Conservation (phyloP, 2,329 filamentous ascomycete species). For the Cryphonectria parasitica region DNA sequence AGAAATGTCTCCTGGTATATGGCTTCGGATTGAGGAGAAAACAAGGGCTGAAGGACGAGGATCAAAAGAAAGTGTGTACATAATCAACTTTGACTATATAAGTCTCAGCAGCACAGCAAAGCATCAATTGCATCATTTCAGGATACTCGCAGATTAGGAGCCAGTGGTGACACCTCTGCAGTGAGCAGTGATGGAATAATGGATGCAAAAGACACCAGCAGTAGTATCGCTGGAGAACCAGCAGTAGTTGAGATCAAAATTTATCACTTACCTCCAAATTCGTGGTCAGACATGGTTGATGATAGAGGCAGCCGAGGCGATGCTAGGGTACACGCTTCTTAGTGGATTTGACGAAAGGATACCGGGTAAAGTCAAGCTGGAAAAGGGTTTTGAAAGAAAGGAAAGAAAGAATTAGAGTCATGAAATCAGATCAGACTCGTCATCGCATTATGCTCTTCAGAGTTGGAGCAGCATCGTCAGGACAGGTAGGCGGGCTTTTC, state of each 20-base stretch:
- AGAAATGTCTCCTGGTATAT: neutral
- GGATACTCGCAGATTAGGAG: neutral
- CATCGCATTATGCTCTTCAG: constrained; percentile 21
- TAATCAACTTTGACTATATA: neutral
- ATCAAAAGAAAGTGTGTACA: too few species aligned
- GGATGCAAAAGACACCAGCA: neutral
- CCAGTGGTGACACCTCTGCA: neutral
- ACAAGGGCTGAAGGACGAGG: neutral
- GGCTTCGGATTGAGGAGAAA: neutral
- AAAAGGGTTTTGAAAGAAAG: neutral
- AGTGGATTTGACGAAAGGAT: neutral
- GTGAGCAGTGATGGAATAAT: neutral
- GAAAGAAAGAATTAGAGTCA: constrained; percentile 3
- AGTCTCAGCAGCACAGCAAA: constrained; percentile 8
- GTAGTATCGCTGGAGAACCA: neutral
- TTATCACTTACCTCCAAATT: constrained; percentile 61
- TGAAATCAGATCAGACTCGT: constrained; percentile 15
- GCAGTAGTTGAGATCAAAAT: neutral
- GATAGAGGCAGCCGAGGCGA: constrained; percentile 8
- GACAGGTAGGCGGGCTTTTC: constrained; percentile 6
- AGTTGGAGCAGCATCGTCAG: constrained; percentile 19
- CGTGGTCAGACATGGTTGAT: constrained; percentile 65
- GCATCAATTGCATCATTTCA: constrained; percentile 10
- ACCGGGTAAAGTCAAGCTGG: neutral
- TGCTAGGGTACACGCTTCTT: constrained; percentile 8